Conservation (phyloP, 306 rosid species). For the Corylus heterophylla region DNA sequence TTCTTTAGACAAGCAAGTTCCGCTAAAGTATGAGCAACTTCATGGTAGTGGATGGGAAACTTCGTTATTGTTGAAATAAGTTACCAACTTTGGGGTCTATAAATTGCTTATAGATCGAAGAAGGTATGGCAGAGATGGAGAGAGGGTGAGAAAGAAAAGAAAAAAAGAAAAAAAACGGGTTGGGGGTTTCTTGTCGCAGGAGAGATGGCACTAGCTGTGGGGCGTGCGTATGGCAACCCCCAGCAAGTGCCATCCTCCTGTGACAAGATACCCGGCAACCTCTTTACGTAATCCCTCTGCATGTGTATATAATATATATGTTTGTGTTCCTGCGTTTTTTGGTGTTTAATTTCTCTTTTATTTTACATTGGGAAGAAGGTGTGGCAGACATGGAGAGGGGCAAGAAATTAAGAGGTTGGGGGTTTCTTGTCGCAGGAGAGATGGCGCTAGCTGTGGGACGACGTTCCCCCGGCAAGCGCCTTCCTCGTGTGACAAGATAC, state of each 20-base stretch:
- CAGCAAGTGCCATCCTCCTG: no score
- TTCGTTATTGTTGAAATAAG: neutral
- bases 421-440: slow-evolving; percentile 15
- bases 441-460: neutral
- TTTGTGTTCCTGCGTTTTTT: no score
- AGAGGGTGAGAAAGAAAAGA: neutral
- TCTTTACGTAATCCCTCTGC: no score
- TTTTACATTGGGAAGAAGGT: neutral
- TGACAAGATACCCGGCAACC: no score
- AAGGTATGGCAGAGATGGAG: neutral
- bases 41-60: slow-evolving; percentile 2
- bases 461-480: neutral
- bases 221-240: neutral
- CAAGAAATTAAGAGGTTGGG: neutral
- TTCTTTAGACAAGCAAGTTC: neutral
- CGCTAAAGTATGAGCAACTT: neutral
- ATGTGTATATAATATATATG: no score
- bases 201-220: neutral
- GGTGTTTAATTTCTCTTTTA: no score
- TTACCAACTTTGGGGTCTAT: neutral
- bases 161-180: neutral
- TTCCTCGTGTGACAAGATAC: no score
- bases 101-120: neutral
- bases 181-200: slow-evolving; percentile 13
- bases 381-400: neutral